phyloP scores from a whole-genome alignment of 2,329 filamentous ascomycete genomes.

The Pestalotiopsis sp. region DNA sequence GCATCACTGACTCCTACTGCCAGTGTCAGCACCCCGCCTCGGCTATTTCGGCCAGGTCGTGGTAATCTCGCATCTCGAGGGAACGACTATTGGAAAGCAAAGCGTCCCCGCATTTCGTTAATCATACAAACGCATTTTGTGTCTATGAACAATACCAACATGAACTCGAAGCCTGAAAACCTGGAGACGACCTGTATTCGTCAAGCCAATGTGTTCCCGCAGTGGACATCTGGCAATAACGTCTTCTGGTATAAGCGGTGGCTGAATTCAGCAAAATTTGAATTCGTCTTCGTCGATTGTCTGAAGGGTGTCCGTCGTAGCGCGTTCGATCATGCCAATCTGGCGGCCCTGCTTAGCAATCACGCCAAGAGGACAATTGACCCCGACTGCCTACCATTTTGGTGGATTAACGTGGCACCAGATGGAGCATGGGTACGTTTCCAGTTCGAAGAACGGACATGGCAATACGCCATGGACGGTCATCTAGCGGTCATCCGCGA shows the following conservation, averaged over 20 bases:
- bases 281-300: slow-evolving; percentile 5
- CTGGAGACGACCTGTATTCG: neutral
- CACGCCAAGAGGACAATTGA: neutral
- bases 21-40: neutral
- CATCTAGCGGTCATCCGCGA: neutral
- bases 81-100: neutral
- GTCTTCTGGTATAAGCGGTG: neutral
- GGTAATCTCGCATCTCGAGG: neutral
- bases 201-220: neutral
- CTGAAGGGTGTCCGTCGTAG: neutral
- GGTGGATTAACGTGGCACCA: slow-evolving; percentile 6
- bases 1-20: neutral
- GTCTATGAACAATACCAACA: neutral
- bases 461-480: neutral
- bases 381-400: neutral
- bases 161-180: neutral
- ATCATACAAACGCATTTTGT: neutral
- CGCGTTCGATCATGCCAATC: neutral
- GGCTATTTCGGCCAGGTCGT: neutral
- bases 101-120: neutral
- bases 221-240: neutral
- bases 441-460: slow-evolving; percentile 1
- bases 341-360: neutral
- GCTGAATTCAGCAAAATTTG: neutral
- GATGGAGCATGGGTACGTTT: slow-evolving; percentile 3